Percentiles rank a stretch among this genome's conserved stretches.
Evolutionary conservation across 1,284 basidiomycete genomes (phyloP).

Genomic region (Sanguinoderma infundibulare): DNA sequence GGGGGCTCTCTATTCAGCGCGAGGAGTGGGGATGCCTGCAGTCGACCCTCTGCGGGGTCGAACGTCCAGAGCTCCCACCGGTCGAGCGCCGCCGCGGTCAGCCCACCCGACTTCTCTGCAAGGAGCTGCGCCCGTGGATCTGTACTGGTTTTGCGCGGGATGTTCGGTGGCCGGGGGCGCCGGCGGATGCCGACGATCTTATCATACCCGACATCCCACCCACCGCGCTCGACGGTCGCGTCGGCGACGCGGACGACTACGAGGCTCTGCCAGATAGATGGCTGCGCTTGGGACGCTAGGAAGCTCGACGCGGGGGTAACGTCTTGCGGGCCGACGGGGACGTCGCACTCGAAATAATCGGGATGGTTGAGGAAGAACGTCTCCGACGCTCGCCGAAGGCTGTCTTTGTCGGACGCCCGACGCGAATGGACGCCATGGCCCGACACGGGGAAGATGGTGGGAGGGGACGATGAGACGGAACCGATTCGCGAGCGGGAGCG

Average conservation of each 20-base stretch:
- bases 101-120: conserved; percentile 42
- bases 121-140: conserved; percentile 21
- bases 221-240: conserved; percentile 68
- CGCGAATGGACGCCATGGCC: conserved; percentile 78
- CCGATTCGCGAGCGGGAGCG: conserved; percentile 48
- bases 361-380: conserved; percentile 52
- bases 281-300: conserved; percentile 34
- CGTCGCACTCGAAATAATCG: conserved; percentile 54
- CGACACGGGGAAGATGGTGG: conserved; percentile 72
- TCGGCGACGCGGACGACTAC: conserved; percentile 59
- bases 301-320: conserved; percentile 33
- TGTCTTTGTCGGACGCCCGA: conserved; percentile 69
- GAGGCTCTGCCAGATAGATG: conserved; percentile 55
- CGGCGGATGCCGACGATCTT: conserved; percentile 69
- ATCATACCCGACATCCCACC: conserved; percentile 65
- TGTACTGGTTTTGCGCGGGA: conserved; percentile 33
- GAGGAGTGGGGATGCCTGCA: conserved; percentile 57
- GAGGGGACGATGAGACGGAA: conserved; percentile 40
- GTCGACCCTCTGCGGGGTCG: conserved; percentile 52
- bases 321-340: conserved; percentile 44
- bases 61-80: conserved; percentile 84
- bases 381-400: conserved; percentile 54
- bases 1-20: conserved; percentile 40
- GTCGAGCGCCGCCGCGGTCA: conserved; percentile 67
- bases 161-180: conserved; percentile 54